Evolutionary conservation across 306 rosid species (phyloP).

Genomic region (Castanospermum australe): DNA sequence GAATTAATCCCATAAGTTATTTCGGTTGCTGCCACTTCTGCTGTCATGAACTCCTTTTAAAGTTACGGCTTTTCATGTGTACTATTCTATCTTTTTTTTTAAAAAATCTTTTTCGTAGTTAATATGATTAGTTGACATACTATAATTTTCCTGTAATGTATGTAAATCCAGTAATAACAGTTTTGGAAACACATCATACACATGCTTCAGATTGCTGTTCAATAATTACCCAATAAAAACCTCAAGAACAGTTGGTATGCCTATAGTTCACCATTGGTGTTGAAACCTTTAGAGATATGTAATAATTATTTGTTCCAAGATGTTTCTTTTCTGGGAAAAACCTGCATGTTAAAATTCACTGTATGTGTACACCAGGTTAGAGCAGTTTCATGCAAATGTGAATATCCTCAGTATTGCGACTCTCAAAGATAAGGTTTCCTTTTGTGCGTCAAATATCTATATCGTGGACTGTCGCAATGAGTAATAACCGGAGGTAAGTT

Average conservation of each 20-base stretch:
- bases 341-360: not conserved
- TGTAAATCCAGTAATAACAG: not conserved
- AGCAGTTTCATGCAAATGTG: slow-evolving; percentile 66
- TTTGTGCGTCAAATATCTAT: not conserved
- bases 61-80: not conserved
- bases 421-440: slow-evolving; percentile 42
- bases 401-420: slow-evolving; percentile 64
- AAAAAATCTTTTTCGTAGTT: not conserved
- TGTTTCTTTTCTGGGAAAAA: slow-evolving; percentile 5
- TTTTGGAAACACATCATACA: not conserved
- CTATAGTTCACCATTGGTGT: not conserved
- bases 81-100: not conserved
- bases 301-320: not conserved
- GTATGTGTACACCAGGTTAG: slow-evolving; percentile 55
- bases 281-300: not conserved
- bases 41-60: not conserved
- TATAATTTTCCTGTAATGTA: not conserved
- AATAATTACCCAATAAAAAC: not conserved
- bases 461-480: not conserved
- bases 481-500: slow-evolving; percentile 18
- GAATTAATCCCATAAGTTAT: not conserved
- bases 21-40: not conserved
- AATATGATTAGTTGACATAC: not conserved
- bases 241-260: not conserved
- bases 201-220: not conserved